Evolutionary conservation across 2,329 filamentous ascomycete genomes (phyloP).

Genomic region (Allantophomopsis lycopodina): DNA sequence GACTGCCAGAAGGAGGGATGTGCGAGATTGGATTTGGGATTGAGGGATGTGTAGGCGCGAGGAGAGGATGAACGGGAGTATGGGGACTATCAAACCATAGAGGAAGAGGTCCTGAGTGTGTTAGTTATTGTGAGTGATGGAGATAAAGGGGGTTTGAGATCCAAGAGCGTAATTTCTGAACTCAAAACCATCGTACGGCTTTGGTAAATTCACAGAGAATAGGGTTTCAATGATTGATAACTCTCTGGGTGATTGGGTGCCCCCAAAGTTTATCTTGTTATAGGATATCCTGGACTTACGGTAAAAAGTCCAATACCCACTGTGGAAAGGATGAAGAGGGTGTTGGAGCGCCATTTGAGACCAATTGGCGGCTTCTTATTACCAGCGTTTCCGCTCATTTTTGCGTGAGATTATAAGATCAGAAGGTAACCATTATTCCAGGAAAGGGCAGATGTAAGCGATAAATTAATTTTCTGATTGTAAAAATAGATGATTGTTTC

Average conservation of each 20-base stretch:
- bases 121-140: constrained; percentile 2
- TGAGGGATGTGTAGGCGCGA: constrained; percentile 33
- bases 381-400: no score
- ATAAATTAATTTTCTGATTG: no score
- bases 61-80: constrained; percentile 41
- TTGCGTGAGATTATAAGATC: no score
- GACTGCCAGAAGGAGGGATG: constrained; percentile 36
- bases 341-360: constrained; percentile 37
- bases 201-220: no score
- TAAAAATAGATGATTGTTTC: no score
- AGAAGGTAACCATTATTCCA: no score
- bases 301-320: constrained; percentile 41
- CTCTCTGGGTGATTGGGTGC: no score
- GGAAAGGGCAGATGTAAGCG: no score
- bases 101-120: constrained; percentile 35
- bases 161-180: not conserved
- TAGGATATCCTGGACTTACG: not conserved
- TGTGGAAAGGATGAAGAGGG: constrained; percentile 41
- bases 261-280: no score
- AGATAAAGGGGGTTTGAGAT: not conserved
- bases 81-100: constrained; percentile 42
- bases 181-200: no score
- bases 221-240: no score
- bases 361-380: not conserved
- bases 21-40: constrained; percentile 32